These are phyloP conservation scores for Asclepias syriaca DNA, from an alignment of 257 asterid genomes.

Conservation along the genomic window DNA sequence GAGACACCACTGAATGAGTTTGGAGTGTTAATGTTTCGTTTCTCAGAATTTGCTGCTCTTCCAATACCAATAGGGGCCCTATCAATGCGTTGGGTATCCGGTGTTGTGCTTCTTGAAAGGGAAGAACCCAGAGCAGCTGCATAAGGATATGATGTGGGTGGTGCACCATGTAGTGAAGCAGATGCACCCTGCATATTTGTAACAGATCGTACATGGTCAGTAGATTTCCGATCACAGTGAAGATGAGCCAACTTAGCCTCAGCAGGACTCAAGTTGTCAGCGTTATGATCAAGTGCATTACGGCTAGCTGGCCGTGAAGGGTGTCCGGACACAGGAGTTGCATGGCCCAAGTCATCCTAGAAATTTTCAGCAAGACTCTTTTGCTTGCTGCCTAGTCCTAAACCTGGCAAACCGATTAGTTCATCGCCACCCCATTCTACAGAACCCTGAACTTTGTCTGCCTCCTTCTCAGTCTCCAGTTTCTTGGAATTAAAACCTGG, in stretches of 20 bases:
- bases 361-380: constrained; percentile 66
- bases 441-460: constrained; percentile 47
- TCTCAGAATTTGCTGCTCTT: constrained; percentile 55
- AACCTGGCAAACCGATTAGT: constrained; percentile 85
- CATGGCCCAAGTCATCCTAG: constrained; percentile 66
- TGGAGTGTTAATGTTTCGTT: constrained; percentile 47
- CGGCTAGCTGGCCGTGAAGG: constrained; percentile 84
- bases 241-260: constrained; percentile 65
- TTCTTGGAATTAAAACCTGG: constrained; percentile 63
- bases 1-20: constrained; percentile 51
- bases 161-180: constrained; percentile 44
- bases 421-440: constrained; percentile 93
- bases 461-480: constrained; percentile 46
- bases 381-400: constrained; percentile 69
- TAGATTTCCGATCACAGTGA: constrained; percentile 41
- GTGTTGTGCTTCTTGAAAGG: constrained; percentile 91
- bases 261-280: constrained; percentile 37
- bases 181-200: constrained; percentile 44
- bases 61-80: constrained; percentile 93
- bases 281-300: constrained; percentile 63
- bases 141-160: constrained; percentile 68
- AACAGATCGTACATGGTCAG: constrained; percentile 43
- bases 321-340: constrained; percentile 54
- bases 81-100: constrained; percentile 78
- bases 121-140: constrained; percentile 91